These are phyloP conservation scores for Hypoxylon sp. DNA, from an alignment of 2,329 filamentous ascomycete species.

Conservation along the genomic window DNA sequence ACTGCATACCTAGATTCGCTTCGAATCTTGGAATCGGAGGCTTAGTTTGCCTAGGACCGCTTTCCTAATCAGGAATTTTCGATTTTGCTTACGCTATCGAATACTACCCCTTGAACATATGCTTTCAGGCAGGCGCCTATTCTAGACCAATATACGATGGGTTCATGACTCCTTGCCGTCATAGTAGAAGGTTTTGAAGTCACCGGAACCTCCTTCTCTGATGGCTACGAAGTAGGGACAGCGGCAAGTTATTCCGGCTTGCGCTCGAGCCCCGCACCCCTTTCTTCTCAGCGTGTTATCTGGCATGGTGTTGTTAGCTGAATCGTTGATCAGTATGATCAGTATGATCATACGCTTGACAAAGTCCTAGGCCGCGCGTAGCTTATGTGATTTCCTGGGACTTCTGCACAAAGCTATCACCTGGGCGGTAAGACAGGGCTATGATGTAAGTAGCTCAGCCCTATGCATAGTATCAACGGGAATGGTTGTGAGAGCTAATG, in stretches of 20 bases:
- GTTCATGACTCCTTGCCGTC: neutral
- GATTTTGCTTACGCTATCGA: neutral
- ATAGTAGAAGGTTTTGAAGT: neutral
- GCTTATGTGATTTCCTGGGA: too few species aligned
- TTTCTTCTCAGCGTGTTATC: neutral
- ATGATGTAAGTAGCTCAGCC: too few species aligned
- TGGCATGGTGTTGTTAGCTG: neutral
- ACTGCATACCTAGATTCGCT: too few species aligned
- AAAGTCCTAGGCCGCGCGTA: too few species aligned
- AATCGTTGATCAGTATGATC: too few species aligned
- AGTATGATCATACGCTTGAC: too few species aligned
- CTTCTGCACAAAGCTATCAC: too few species aligned
- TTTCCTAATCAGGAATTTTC: neutral
- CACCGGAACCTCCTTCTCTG: neutral
- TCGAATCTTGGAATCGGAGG: too few species aligned
- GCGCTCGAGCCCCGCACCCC: neutral
- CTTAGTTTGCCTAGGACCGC: too few species aligned
- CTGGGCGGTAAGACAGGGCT: too few species aligned
- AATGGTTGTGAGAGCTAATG: too few species aligned
- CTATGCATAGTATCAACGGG: too few species aligned
- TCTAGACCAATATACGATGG: neutral
- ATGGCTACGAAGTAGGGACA: neutral
- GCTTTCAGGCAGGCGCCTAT: neutral
- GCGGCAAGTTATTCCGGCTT: neutral
- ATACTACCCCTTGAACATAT: neutral